These are phyloP conservation scores for Boletus semigastroideus DNA, from an alignment of 1,284 basidiomycete species.

Conservation along the genomic window DNA sequence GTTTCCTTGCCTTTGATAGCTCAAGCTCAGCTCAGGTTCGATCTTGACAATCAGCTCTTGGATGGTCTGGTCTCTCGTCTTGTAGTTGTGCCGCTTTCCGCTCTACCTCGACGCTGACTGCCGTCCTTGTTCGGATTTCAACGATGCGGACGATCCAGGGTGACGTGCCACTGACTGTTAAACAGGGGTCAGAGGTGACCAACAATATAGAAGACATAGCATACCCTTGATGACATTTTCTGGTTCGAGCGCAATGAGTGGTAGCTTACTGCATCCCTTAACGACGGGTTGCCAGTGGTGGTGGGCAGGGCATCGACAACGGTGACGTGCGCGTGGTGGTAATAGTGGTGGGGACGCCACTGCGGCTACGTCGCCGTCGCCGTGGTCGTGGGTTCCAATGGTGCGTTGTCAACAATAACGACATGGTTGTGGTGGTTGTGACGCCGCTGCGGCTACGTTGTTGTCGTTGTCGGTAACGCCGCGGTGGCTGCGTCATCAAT, in stretches of 20 bases:
- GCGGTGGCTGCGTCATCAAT: no score
- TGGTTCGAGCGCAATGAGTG: constrained; percentile 72
- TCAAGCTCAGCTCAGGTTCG: constrained; percentile 84
- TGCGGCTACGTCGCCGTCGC: no score
- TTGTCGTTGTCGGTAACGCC: no score
- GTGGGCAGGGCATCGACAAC: no score
- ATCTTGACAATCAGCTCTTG: constrained; percentile 93
- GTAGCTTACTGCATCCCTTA: constrained; percentile 66
- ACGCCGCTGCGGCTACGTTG: no score
- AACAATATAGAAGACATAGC: constrained; percentile 24
- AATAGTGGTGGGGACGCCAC: no score
- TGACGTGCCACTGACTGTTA: constrained; percentile 67
- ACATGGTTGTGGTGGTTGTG: no score
- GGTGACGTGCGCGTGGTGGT: no score
- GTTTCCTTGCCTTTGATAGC: constrained; percentile 77
- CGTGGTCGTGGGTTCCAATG: no score
- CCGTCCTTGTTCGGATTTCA: constrained; percentile 81
- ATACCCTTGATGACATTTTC: constrained; percentile 79
- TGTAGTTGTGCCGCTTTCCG: constrained; percentile 80
- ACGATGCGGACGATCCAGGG: constrained; percentile 90
- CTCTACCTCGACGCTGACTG: constrained; percentile 91
- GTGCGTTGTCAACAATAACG: no score
- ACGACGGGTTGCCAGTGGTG: no score
- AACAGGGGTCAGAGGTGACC: constrained; percentile 1
- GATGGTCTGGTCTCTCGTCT: constrained; percentile 88